Percentiles rank a stretch among this genome's conserved stretches.
phyloP scores from a whole-genome alignment of 2,329 filamentous ascomycete species.

The Chlorencoelia australis region DNA sequence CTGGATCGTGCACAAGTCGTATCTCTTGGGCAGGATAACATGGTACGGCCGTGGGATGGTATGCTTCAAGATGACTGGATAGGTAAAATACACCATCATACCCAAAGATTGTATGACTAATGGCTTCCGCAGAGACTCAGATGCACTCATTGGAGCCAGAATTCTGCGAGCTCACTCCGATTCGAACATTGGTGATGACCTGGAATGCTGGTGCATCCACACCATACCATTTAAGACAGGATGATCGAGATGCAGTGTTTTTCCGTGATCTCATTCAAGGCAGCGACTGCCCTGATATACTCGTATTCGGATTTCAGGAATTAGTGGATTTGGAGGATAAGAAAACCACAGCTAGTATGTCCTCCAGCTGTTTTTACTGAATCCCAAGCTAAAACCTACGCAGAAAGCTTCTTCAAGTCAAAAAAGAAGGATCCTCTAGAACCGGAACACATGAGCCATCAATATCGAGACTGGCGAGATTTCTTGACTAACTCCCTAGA shows the following conservation, averaged over 20 bases:
- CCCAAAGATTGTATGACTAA: constrained; percentile 2
- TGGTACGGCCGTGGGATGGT: constrained; percentile 81
- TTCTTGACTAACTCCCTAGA: constrained; percentile 75
- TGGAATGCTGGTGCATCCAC: constrained; percentile 98
- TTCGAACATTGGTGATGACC: constrained; percentile 73
- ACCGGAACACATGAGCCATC: constrained; percentile 89
- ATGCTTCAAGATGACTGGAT: constrained; percentile 90
- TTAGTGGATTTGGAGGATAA: constrained; percentile 98
- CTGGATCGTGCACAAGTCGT: constrained; percentile 76
- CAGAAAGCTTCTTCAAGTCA: constrained; percentile 77
- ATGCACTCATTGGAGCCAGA: constrained; percentile 78
- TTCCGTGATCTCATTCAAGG: constrained; percentile 69
- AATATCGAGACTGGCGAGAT: constrained; percentile 94
- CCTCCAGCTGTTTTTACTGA: background rate
- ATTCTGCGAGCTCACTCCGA: constrained; percentile 76
- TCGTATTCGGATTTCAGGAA: constrained; percentile 96
- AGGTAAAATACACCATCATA: constrained; percentile 33
- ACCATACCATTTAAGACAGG: constrained; percentile 68
- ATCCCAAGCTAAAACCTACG: constrained; percentile 21
- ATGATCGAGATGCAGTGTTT: constrained; percentile 62
- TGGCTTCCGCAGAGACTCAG: constrained; percentile 48
- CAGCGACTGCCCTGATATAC: constrained; percentile 74
- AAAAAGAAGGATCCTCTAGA: constrained; percentile 73
- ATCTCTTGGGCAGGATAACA: constrained; percentile 79
- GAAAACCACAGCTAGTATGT: constrained; percentile 81